Percentiles rank a stretch among this genome's conserved stretches.
Evolutionary conservation across 2,329 filamentous ascomycete species (phyloP).

Genomic region (Apiospora aurea): DNA sequence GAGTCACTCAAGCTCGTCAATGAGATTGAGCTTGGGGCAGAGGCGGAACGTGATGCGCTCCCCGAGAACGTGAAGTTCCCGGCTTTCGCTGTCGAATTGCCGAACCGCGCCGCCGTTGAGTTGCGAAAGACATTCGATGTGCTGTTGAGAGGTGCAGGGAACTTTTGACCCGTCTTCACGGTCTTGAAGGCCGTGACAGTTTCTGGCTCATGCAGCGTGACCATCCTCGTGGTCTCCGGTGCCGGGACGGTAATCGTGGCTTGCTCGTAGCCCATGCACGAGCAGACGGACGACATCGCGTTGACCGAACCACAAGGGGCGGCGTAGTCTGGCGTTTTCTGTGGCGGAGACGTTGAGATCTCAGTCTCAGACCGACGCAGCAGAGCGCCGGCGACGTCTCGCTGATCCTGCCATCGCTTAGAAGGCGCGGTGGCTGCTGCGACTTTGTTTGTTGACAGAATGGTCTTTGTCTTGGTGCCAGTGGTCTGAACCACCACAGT

Average conservation of each 20-base stretch:
- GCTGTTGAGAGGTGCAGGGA: conserved; percentile 22
- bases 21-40: background rate
- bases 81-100: conserved; percentile 29
- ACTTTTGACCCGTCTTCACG: conserved; percentile 26
- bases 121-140: conserved; percentile 25
- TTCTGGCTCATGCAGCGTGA: conserved; percentile 25
- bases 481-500: conserved; percentile 23
- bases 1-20: background rate
- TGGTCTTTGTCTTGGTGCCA: conserved; percentile 28
- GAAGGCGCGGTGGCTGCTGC: conserved; percentile 28
- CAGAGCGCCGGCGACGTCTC: conserved; percentile 30
- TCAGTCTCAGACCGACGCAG: conserved; percentile 24
- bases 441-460: conserved; percentile 27
- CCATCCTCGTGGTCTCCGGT: conserved; percentile 27
- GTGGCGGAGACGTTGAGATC: conserved; percentile 25
- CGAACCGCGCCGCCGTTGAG: conserved; percentile 25
- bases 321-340: conserved; percentile 31
- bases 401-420: conserved; percentile 31
- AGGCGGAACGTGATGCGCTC: background rate
- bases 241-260: conserved; percentile 29
- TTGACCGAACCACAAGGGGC: conserved; percentile 29
- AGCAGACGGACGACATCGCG: conserved; percentile 35
- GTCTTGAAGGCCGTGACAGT: conserved; percentile 24
- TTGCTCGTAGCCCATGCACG: conserved; percentile 31
- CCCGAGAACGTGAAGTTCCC: conserved; percentile 8